Base-by-base conservation (phyloP, 2,329 filamentous ascomycete species). In the Thelonectria rubi region DNA sequence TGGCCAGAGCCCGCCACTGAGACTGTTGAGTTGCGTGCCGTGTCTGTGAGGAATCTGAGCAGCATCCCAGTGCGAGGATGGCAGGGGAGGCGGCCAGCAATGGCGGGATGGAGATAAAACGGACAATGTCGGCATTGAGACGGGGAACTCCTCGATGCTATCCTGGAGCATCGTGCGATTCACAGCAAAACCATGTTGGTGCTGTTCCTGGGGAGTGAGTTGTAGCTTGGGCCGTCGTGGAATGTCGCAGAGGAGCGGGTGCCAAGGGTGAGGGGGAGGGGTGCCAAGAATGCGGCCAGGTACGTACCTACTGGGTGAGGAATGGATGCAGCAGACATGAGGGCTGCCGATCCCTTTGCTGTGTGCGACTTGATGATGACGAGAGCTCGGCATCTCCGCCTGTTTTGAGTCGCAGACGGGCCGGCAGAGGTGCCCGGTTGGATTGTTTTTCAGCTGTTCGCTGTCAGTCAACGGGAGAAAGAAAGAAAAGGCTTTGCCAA, bases 401-500 rank as follows among this genome's bases (percentile, higher is more conserved):
- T 7, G 12, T 37, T 12, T 48, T 2, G 46, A 48, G 46, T 17
- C 15, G 45, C 12, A 14, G 11, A 14, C 32, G 10, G 32, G 5
- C 9, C 12, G 34, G 15, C 34, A 37, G 26, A 30, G 26, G 8
- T 30, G 26, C 4, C 26, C 10, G 26, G 26, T 30, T 30, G 26
- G 10, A 30, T 30, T 30, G 26, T 4, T 24, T 30, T 9, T 30
- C 10, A 2, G 26, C 26, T 30, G 7, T 30, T 30, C 4, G 10
- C 26, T 30, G 5, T 9, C 10, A 8, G 26, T 30, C 10, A 8
- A 30, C 34, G 4, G 43, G n/a, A n/a, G 46, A 20, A 37, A 60
- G 21, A 51, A 45, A 21, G 17, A 55, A 47, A 55, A 34, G 42
- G 18, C 42, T 58, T 69, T 61, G 68, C 68, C 68, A 69, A 68